phyloP scores from a whole-genome alignment of 352 stramenopile genomes.

The Thraustotheca clavata region DNA sequence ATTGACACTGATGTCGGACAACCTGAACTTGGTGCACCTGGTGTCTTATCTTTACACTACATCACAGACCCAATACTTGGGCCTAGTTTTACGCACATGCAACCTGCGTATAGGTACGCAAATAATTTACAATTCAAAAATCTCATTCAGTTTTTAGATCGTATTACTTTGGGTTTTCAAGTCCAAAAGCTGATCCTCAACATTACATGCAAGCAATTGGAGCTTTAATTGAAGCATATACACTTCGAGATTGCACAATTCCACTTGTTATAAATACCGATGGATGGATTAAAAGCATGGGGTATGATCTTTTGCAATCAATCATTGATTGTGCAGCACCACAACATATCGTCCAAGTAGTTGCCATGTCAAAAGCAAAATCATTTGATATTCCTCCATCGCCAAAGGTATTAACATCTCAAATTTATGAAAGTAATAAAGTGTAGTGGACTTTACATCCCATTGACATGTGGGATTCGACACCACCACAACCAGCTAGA shows the following conservation, averaged over 20 bases:
- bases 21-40: slow-evolving; percentile 90
- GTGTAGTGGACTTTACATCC: slow-evolving; percentile 20
- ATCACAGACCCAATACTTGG: slow-evolving; percentile 84
- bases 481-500: slow-evolving; percentile 44
- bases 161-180: slow-evolving; percentile 19
- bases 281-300: slow-evolving; percentile 97
- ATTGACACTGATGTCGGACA: slow-evolving; percentile 94
- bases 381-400: slow-evolving; percentile 58
- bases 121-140: background rate
- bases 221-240: slow-evolving; percentile 36
- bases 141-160: background rate
- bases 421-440: background rate
- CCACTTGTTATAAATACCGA: slow-evolving; percentile 96
- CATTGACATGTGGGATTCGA: slow-evolving; percentile 26
- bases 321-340: slow-evolving; percentile 80
- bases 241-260: slow-evolving; percentile 25
- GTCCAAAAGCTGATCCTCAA: slow-evolving; percentile 37
- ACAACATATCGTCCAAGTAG: slow-evolving; percentile 90
- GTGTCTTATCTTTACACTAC: slow-evolving; percentile 87
- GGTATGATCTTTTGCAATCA: slow-evolving; percentile 89
- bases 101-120: slow-evolving; percentile 29
- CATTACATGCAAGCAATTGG: slow-evolving; percentile 36
- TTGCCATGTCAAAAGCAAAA: slow-evolving; percentile 84
- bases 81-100: slow-evolving; percentile 89
- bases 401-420: slow-evolving; percentile 2